A percentile compares a stretch with the other conserved stretches of the same genome.
Evolutionary conservation across 148 eudicot species (phyloP).

Genomic region (Camellia granthamiana): DNA sequence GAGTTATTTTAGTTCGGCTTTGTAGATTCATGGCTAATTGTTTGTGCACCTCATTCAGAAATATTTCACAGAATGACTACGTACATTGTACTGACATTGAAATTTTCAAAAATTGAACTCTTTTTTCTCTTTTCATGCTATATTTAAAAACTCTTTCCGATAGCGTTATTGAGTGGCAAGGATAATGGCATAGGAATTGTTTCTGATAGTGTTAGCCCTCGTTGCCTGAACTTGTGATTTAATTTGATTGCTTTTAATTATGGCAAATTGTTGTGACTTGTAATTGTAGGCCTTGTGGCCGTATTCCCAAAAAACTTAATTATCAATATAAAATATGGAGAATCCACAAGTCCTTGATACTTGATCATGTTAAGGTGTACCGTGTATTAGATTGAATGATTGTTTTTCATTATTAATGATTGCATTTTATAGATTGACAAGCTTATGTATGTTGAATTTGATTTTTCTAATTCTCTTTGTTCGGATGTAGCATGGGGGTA

Average conservation of each 20-base stretch:
- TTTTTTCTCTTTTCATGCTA: too few species aligned
- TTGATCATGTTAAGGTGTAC: neutral
- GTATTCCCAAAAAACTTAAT: neutral
- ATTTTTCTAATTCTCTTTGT: conserved; percentile 10
- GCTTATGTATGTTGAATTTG: neutral
- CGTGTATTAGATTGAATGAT: neutral
- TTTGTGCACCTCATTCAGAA: too few species aligned
- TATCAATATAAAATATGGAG: neutral
- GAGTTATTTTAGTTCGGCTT: too few species aligned
- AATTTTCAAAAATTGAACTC: too few species aligned
- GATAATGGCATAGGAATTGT: too few species aligned
- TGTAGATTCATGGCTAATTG: too few species aligned
- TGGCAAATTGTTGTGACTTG: neutral
- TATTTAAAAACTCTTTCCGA: too few species aligned
- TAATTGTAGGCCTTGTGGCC: neutral
- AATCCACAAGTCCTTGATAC: neutral
- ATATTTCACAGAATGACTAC: too few species aligned
- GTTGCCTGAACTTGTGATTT: too few species aligned
- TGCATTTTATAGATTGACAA: neutral
- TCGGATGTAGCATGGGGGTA: conserved; percentile 65
- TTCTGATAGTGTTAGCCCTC: too few species aligned
- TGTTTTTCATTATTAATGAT: neutral
- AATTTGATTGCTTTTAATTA: neutral
- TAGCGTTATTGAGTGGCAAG: too few species aligned
- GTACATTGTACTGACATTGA: too few species aligned